phyloP scores from a whole-genome alignment of 2,329 filamentous ascomycete species.

The Cladosporium sp. region DNA sequence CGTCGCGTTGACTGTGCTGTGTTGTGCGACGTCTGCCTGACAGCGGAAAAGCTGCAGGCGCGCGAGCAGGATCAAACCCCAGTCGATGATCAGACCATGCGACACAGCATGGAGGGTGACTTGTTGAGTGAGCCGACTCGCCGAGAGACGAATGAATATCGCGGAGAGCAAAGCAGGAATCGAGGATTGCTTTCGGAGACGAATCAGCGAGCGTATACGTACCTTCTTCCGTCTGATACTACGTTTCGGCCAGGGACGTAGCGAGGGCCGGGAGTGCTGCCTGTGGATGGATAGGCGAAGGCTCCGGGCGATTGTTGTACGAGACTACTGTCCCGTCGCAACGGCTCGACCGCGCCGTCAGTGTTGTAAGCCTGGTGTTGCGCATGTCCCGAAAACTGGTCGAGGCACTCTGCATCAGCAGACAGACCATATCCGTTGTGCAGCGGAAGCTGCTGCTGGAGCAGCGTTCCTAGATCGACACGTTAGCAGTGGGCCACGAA shows the following conservation, averaged over 20 bases:
- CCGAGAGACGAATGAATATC: background rate
- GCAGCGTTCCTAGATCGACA: slow-evolving; percentile 37
- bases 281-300: slow-evolving; percentile 43
- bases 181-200: background rate
- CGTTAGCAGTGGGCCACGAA: slow-evolving; percentile 38
- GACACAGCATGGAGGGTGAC: slow-evolving; percentile 2
- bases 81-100: slow-evolving; percentile 10
- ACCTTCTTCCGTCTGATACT: slow-evolving; percentile 49
- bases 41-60: slow-evolving; percentile 12
- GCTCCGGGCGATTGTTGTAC: slow-evolving; percentile 43
- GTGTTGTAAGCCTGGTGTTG: slow-evolving; percentile 41
- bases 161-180: slow-evolving; percentile 25
- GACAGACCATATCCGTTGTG: slow-evolving; percentile 39
- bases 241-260: slow-evolving; percentile 50
- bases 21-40: slow-evolving; percentile 18
- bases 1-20: slow-evolving; percentile 6
- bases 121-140: slow-evolving; percentile 3
- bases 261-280: slow-evolving; percentile 40
- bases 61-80: slow-evolving; percentile 5
- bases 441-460: slow-evolving; percentile 41
- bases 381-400: slow-evolving; percentile 42
- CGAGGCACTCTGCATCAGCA: slow-evolving; percentile 44
- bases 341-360: slow-evolving; percentile 42
- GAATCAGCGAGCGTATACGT: slow-evolving; percentile 37
- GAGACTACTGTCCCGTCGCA: slow-evolving; percentile 49